Evolutionary conservation across 371 early-diverging fungal genomes (phyloP).

Genomic region (Vittaforma corneae): DNA sequence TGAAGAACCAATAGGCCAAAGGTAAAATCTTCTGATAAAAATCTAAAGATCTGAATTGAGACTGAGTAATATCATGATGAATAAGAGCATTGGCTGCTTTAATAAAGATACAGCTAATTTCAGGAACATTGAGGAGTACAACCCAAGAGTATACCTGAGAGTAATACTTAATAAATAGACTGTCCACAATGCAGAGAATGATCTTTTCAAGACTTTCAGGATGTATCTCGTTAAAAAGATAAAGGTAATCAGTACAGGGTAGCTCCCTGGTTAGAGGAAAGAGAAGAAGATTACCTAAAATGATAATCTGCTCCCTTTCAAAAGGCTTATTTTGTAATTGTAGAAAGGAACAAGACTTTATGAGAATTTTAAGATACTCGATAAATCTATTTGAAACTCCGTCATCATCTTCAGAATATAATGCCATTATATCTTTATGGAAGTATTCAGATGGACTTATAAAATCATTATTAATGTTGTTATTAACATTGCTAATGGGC

Average conservation of each 20-base stretch:
- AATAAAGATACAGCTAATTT: neutral
- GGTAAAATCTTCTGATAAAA: slow-evolving; percentile 21
- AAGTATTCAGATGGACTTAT: neutral
- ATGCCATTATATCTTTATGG: neutral
- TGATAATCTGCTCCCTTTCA: neutral
- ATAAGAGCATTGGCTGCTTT: slow-evolving; percentile 2
- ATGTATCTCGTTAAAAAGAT: neutral
- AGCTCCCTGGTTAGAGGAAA: neutral
- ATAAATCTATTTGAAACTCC: neutral
- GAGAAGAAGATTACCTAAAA: neutral
- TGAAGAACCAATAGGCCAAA: slow-evolving; percentile 22
- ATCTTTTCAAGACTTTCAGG: slow-evolving; percentile 2
- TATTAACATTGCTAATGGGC: neutral
- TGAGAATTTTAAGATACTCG: neutral
- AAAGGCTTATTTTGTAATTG: too few species aligned
- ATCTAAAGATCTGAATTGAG: neutral
- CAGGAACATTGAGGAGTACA: neutral
- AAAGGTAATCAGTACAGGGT: neutral
- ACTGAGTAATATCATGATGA: neutral
- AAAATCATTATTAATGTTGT: neutral
- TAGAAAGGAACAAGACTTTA: neutral
- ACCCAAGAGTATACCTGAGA: neutral
- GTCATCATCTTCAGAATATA: neutral
- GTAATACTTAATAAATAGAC: neutral
- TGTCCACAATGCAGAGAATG: neutral